Base-by-base conservation (phyloP, 2,329 filamentous ascomycete genomes). In the Trichothecium sympodiale region DNA sequence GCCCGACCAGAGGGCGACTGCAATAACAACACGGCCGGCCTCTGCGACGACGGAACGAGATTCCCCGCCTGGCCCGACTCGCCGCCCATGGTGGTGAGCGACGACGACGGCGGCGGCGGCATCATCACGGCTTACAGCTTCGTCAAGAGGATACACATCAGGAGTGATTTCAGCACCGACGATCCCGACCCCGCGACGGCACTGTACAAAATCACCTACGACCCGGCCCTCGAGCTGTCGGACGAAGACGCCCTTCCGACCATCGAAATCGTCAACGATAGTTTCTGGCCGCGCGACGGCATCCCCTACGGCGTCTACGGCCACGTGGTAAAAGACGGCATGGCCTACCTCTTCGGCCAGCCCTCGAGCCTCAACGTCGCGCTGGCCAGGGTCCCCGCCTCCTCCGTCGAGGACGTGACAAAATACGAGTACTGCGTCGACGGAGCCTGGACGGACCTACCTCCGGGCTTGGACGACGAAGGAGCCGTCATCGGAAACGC, bases 371-470 rank as follows among this genome's bases (percentile, higher is more conserved):
- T 33, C 15, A 35, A 42, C n/a, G 36, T 46, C 23, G 42, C 39
- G 10, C 31, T 47, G 33, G 45, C 45, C 8, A 38, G 38, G 13
- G 44, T 46, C 8, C 38, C 43, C n/a, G 35, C 33, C 16, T 34
- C 30, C 23, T 33, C 30, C 5, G 32, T 47, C 4, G 44, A 47
- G 35, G 35, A 47, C 34, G 37, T 36, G 31, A n/a, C 27, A 31
- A 32, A 36, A 23, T 47, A 47, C 30, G 38, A 47, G 31, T 47
- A 46, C 38, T 47, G 38, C 25, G 42, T 45, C 25, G 5, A 29
- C 20, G 37, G 41, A 13, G 28, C 17, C 5, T 47, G 45, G 45
- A 46, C 41, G 3, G 31, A 12, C 17, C 35, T 23, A 17, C 38
- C 29, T 18, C 45, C 45, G 8, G 18, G 29, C 35, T 40, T 41